Evolutionary conservation across 352 stramenopile genomes (phyloP), one percentile per base, ranked within the genome.

Genomic region (Globisporangium abappressorium): DNA sequence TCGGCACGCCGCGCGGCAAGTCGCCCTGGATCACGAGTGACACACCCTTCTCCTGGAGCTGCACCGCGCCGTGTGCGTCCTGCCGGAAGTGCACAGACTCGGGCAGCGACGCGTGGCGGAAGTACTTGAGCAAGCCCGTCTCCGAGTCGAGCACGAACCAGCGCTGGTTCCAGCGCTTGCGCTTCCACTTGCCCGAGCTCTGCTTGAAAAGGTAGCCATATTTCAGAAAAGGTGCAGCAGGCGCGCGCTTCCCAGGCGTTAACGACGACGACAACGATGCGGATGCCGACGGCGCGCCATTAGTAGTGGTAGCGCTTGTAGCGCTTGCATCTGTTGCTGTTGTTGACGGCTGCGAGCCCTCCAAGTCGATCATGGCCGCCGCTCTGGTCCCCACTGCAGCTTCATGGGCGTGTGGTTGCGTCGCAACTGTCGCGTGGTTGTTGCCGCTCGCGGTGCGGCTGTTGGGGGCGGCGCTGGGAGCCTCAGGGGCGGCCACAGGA

Each of bases 81-180:
- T 87, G 79, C 14, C 82, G 66, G 20, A 88, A 74, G 14, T 80
- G 73, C 18, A 90, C 81, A 0, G 66, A 64, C 62, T 89, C 81
- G 3, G 85, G 71, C 3, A 80, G 73, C 30, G 80, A 90, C 12
- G 78, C 81, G 59, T 92, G 77, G n/a, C 84, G 82, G 46, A 90
- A 94, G 74, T 94, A 92, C 62, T 76, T 82, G 56, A 94, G 65
- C 34, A 88, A 41, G 18, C 86, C 84, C n/a, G 68, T 81, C 34
- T 91, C 79, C 20, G 63, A 72, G 64, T 92, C 81, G 36, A 94
- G 70, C 28, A 92, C 82, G 71, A 94, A 92, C 86, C 86, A 93
- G 47, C 86, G 81, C 70, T 94, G 80, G 68, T 92, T 89, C 86
- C 86, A 93, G 41, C 82, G 81, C 65, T 86, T 86, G 41, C 80